Evolutionary conservation across 202 grass and related monocot genomes (phyloP), one percentile per base, ranked within the genome.

Genomic region (Panicum virgatum): DNA sequence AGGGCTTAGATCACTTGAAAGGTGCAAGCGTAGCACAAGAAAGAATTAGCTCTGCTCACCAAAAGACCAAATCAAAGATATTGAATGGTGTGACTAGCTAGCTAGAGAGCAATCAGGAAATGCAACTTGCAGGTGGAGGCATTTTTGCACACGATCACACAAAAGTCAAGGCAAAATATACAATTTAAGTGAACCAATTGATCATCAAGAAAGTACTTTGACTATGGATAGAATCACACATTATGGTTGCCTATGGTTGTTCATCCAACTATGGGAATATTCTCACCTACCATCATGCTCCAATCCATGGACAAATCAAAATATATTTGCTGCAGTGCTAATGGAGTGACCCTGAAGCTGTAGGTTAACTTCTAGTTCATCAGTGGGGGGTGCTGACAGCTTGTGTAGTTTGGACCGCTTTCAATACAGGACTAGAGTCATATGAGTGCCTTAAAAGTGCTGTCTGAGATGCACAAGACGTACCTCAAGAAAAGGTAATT

Each of bases 401-500:
- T 56, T 47, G 63, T 74, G 26, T 69, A 47, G 58, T 48, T 78
- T 88, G 73, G 80, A 39, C 66, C 46, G 1, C 47, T 73, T 78
- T 36, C 5, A 65, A 62, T 64, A 72, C 37, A 54, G 69, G 26
- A 43, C 38, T 37, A 36, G 80, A 58, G 37, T 46, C 40, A 52
- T 62, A 63, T 42, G 75, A 12, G 13, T 74, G 68, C 48, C 69
- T 74, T 67, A 39, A 86, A 86, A 68, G 60, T 72, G 66, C 0
- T 83, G 58, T 12, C 75, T 32, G 69, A 84, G 68, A 26, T 74
- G 51, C 30, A 44, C 40, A 52, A 75, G 81, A 80, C 40, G 22
- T 66, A 66, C 73, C 80, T 58, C 58, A 59, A 39, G 38, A 48
- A 73, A 83, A 83, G 37, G 80, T 65, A 73, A 86, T 19, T 29